Percentiles rank a stretch among this genome's conserved stretches.
These are phyloP conservation scores for Coniophora puteana DNA, from an alignment of 1,284 basidiomycete genomes.

Conservation along the genomic window DNA sequence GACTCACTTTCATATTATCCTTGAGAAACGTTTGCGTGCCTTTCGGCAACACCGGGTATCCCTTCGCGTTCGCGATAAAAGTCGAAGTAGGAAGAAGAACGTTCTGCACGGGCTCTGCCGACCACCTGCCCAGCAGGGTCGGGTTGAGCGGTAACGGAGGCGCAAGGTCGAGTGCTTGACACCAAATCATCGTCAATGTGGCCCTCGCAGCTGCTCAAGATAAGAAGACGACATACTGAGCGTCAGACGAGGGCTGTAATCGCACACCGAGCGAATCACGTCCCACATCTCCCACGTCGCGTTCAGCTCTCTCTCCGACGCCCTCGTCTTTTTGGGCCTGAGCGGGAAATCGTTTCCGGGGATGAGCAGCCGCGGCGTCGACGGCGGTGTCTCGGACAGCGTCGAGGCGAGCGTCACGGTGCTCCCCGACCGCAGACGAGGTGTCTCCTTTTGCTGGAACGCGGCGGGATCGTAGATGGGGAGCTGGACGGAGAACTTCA, in stretches of 20 bases:
- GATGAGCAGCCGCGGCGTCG: constrained; percentile 34
- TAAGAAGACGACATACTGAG: constrained; percentile 54
- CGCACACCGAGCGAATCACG: constrained; percentile 84
- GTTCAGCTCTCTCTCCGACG: constrained; percentile 62
- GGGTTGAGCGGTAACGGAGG: constrained; percentile 76
- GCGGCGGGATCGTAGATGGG: constrained; percentile 78
- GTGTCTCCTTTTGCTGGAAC: constrained; percentile 36
- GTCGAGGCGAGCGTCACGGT: constrained; percentile 8
- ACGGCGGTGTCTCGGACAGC: constrained; percentile 22
- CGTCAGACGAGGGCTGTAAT: constrained; percentile 79
- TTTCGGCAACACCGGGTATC: constrained; percentile 96
- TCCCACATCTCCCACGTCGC: constrained; percentile 99
- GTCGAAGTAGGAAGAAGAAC: constrained; percentile 87
- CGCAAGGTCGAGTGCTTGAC: constrained; percentile 82
- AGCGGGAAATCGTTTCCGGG: constrained; percentile 16
- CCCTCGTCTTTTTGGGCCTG: constrained; percentile 24
- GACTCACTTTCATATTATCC: constrained; percentile 78
- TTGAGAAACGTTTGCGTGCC: constrained; percentile 86
- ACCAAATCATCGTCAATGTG: constrained; percentile 11
- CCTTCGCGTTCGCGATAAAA: constrained; percentile 95
- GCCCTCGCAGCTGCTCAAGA: background rate
- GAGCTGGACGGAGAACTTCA: constrained; percentile 77
- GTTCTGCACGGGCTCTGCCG: constrained; percentile 86
- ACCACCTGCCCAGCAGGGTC: constrained; percentile 80
- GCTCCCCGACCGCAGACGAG: constrained; percentile 18